phyloP scores from a whole-genome alignment of 1,284 basidiomycete species.

The Phellopilus nigrolimitatus region DNA sequence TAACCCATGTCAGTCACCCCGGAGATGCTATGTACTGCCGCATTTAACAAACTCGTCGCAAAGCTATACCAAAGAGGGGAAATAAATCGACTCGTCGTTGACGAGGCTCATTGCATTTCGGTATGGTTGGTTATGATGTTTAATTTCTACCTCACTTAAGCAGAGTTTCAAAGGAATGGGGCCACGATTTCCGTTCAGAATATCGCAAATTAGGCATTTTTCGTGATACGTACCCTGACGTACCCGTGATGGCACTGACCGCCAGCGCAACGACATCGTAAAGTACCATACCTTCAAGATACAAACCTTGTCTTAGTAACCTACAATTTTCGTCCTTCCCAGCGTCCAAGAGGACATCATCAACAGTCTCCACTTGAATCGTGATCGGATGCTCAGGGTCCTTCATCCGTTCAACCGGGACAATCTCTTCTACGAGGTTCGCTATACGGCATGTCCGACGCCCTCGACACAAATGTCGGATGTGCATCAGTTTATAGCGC shows the following conservation, averaged over 20 bases:
- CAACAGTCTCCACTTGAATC: conserved; percentile 54
- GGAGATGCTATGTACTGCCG: conserved; percentile 58
- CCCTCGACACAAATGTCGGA: conserved; percentile 53
- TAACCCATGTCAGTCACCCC: conserved; percentile 55
- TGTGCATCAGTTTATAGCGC: conserved; percentile 61
- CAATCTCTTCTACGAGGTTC: conserved; percentile 80
- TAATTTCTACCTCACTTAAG: conserved; percentile 4
- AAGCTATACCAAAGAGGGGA: conserved; percentile 48
- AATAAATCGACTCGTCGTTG: conserved; percentile 70
- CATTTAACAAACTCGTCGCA: conserved; percentile 50
- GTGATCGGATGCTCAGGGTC: conserved; percentile 53
- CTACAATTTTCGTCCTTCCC: conserved; percentile 14
- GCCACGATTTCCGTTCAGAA: conserved; percentile 71
- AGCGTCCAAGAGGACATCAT: conserved; percentile 75
- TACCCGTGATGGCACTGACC: conserved; percentile 84
- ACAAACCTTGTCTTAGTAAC: conserved; percentile 3
- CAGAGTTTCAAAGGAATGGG: conserved; percentile 64
- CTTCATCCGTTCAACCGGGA: conserved; percentile 76
- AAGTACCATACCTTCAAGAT: conserved; percentile 18
- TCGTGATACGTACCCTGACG: conserved; percentile 57
- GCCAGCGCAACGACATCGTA: conserved; percentile 68
- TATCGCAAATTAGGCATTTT: conserved; percentile 72
- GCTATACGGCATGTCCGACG: conserved; percentile 51
- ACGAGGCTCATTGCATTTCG: conserved; percentile 89
- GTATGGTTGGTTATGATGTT: conserved; percentile 33